Conservation (phyloP, 768 basidiomycete genomes). For the Kwoniella newhampshirensis region DNA sequence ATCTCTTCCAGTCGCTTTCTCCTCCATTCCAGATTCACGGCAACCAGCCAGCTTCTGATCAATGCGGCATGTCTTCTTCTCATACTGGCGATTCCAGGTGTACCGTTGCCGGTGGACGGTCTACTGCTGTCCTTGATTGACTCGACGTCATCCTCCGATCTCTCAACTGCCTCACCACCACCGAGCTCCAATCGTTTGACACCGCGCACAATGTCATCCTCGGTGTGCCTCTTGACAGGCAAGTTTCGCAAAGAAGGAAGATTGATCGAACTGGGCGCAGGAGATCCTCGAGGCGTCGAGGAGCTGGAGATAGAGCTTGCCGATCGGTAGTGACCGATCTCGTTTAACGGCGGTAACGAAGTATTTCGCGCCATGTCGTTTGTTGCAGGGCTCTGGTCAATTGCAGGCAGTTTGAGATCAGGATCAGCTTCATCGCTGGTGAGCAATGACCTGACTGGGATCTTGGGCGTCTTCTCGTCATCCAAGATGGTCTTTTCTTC, state of each 20-base stretch:
- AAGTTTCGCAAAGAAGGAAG: slow-evolving; percentile 1
- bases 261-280: slow-evolving; percentile 1
- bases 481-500: slow-evolving; percentile 12
- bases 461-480: slow-evolving; percentile 36
- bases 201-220: slow-evolving; percentile 41
- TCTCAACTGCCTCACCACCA: slow-evolving; percentile 11
- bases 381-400: slow-evolving; percentile 11
- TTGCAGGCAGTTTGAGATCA: slow-evolving; percentile 42
- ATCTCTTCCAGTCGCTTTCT: slow-evolving; percentile 21
- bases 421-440: slow-evolving; percentile 35
- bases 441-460: slow-evolving; percentile 36
- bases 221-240: slow-evolving; percentile 45
- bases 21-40: slow-evolving; percentile 45
- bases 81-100: neutral
- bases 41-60: slow-evolving; percentile 43
- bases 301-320: slow-evolving; percentile 4
- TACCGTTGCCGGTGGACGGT: neutral
- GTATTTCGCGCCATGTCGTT: neutral
- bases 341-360: slow-evolving; percentile 7
- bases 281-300: slow-evolving; percentile 13
- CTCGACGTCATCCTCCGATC: neutral
- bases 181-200: slow-evolving; percentile 46
- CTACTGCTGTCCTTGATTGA: neutral
- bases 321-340: slow-evolving; percentile 7
- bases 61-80: slow-evolving; percentile 37